phyloP scores from a whole-genome alignment of 192 early-diverging fungal genomes.

The Coemansia sp. region DNA sequence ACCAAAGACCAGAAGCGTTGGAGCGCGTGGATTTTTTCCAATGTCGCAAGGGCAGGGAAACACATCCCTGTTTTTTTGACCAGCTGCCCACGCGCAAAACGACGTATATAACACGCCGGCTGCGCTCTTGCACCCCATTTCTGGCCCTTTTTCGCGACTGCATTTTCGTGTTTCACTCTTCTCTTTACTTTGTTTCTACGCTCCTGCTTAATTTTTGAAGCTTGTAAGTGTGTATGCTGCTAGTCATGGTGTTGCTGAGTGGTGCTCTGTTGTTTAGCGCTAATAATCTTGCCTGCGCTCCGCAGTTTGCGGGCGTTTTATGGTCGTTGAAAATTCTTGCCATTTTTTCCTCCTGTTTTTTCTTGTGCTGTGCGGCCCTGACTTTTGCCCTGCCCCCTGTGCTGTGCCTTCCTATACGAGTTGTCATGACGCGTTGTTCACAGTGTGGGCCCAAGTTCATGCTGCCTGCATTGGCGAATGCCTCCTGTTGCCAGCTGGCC shows the following conservation, averaged over 20 bases:
- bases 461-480: neutral
- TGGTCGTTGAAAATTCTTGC: neutral
- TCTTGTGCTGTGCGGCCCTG: neutral
- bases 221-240: constrained; percentile 20
- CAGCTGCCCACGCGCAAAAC: constrained; percentile 10
- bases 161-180: constrained; percentile 26
- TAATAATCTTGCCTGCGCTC: neutral
- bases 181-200: constrained; percentile 12
- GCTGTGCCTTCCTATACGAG: neutral
- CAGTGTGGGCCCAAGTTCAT: neutral
- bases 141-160: constrained; percentile 24
- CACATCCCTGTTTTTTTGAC: constrained; percentile 6
- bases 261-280: neutral
- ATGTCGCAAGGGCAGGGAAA: constrained; percentile 6
- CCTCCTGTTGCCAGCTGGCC: neutral
- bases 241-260: constrained; percentile 9
- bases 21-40: neutral
- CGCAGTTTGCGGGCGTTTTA: neutral
- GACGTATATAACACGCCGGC: constrained; percentile 35
- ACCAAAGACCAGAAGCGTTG: neutral
- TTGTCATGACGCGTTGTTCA: neutral
- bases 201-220: constrained; percentile 2
- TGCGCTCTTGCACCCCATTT: constrained; percentile 25
- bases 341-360: neutral
- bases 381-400: neutral